A percentile compares a stretch with the other conserved stretches of the same genome.
These are phyloP conservation scores for Arthrobotrys musiformis DNA, from an alignment of 2,329 filamentous ascomycete genomes.

Conservation along the genomic window DNA sequence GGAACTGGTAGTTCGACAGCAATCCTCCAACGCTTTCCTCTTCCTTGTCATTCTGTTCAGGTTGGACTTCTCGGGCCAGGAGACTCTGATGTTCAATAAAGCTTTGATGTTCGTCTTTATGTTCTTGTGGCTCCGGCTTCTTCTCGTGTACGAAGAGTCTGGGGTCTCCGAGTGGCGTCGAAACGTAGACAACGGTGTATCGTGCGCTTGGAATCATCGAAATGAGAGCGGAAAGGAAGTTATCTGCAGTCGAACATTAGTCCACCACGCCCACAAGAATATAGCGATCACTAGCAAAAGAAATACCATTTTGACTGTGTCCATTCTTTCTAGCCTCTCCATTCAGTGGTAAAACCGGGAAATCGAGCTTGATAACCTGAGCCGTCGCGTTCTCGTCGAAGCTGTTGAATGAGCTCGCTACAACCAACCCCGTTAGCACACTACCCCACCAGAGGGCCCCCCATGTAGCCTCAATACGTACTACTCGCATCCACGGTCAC, in stretches of 20 bases:
- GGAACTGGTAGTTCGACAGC: constrained; percentile 95
- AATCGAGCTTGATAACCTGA: constrained; percentile 52
- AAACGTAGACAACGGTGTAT: constrained; percentile 59
- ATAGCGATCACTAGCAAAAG: not conserved
- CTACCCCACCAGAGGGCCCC: not conserved
- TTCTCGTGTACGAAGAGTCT: constrained; percentile 35
- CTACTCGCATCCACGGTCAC: constrained; percentile 58
- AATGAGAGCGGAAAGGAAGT: constrained; percentile 58
- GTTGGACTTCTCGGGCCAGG: constrained; percentile 23
- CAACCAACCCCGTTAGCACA: not conserved
- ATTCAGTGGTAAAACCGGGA: constrained; percentile 44
- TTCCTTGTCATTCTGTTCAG: constrained; percentile 5
- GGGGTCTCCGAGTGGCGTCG: constrained; percentile 55
- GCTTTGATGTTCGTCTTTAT: constrained; percentile 11
- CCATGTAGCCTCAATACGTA: not conserved
- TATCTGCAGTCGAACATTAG: constrained; percentile 46
- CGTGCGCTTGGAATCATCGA: constrained; percentile 57
- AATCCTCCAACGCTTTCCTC: constrained; percentile 62
- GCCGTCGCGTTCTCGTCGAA: constrained; percentile 56
- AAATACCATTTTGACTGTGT: constrained; percentile 45
- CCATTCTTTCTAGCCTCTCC: constrained; percentile 45
- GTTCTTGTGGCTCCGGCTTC: constrained; percentile 28
- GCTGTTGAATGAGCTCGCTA: constrained; percentile 57
- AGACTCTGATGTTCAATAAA: constrained; percentile 38
- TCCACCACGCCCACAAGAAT: not conserved